Evolutionary conservation across 305 asterid species (phyloP), one percentile per base, ranked within the genome.

Genomic region (Fraxinus xanthoxyloides): DNA sequence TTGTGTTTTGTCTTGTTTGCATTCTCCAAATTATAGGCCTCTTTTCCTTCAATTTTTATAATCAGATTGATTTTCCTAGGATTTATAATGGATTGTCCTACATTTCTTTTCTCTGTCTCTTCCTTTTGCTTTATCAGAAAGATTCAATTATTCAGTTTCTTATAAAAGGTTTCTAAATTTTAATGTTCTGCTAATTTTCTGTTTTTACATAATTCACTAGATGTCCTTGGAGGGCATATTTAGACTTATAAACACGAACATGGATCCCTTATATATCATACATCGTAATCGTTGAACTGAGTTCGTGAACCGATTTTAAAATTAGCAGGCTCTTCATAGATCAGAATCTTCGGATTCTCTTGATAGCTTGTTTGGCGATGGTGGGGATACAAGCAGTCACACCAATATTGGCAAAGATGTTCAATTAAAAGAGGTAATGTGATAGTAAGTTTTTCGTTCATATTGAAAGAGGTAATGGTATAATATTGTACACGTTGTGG

Each of bases 391-490:
- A 48, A 80, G 63, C 81, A 75, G 83, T 72, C 82, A 80, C 69
- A 84, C 84, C 84, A 75, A 75, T 81, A 19, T 5, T 70, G 85
- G 32, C n/a, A 82, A n/a, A 72, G 82, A 77, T 76, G 74, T 79
- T 81, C 84, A 77, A 74, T 24, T 91, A 79, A 93, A 94, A 87
- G 90, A 85, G 97, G 98, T 94, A 86, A 78, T 31, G 43, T 82
- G 51, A n/a, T 69, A 56, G 63, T 13, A 51, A 63, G 34, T 63
- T 63, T 30, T 48, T 48, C 40, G 70, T n/a, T 26, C 51, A n/a
- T 51, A 36, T 83, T 70, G 59, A 48, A 10, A 28, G 34, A 67
- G 17, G 34, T 28, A 28, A 28, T 65, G 75, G 3, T 19, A 26
- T 26, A 67, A 67, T 5, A 13, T 30, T 67, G 75, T 67, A 67